A percentile compares a stretch with the other conserved stretches of the same genome.
Evolutionary conservation across 352 stramenopile species (phyloP).

Genomic region (Globisporangium okanoganense): DNA sequence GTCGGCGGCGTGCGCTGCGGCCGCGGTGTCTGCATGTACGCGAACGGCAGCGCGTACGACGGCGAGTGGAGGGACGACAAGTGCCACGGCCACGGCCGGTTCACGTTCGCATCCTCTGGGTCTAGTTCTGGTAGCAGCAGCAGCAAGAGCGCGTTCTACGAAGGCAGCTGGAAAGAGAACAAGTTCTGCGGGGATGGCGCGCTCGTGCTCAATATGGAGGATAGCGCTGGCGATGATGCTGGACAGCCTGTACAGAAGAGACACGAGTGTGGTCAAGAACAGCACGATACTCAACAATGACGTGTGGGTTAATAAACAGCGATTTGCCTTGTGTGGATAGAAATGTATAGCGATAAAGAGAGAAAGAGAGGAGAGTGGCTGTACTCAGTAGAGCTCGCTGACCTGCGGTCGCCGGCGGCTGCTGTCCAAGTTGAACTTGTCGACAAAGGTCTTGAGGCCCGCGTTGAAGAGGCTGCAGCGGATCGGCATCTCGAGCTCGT

Average conservation of each 20-base stretch:
- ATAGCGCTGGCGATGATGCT: not conserved
- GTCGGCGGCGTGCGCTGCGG: slow-evolving; percentile 71
- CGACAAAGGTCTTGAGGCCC: slow-evolving; percentile 84
- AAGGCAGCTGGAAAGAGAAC: slow-evolving; percentile 78
- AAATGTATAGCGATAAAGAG: not conserved
- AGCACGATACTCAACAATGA: not conserved
- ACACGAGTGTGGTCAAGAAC: not conserved
- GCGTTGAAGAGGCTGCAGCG: slow-evolving; percentile 91
- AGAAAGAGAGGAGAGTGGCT: not conserved
- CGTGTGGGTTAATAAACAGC: not conserved
- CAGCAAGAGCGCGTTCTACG: slow-evolving; percentile 50
- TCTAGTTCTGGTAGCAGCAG: not conserved
- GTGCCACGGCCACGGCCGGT: slow-evolving; percentile 73
- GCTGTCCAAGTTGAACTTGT: slow-evolving; percentile 80
- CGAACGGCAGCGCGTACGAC: slow-evolving; percentile 70
- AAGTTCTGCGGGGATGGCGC: slow-evolving; percentile 68
- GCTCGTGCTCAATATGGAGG: slow-evolving; percentile 48
- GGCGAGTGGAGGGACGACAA: slow-evolving; percentile 80
- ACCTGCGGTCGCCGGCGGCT: slow-evolving; percentile 48
- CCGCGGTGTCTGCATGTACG: slow-evolving; percentile 49
- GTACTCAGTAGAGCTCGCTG: slow-evolving; percentile 29
- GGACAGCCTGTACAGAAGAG: not conserved
- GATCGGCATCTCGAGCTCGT: slow-evolving; percentile 95
- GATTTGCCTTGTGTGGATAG: not conserved
- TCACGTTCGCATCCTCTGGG: slow-evolving; percentile 50